These are phyloP conservation scores for Glebionis coronaria DNA, from an alignment of 129 eudicot genomes.

Conservation along the genomic window DNA sequence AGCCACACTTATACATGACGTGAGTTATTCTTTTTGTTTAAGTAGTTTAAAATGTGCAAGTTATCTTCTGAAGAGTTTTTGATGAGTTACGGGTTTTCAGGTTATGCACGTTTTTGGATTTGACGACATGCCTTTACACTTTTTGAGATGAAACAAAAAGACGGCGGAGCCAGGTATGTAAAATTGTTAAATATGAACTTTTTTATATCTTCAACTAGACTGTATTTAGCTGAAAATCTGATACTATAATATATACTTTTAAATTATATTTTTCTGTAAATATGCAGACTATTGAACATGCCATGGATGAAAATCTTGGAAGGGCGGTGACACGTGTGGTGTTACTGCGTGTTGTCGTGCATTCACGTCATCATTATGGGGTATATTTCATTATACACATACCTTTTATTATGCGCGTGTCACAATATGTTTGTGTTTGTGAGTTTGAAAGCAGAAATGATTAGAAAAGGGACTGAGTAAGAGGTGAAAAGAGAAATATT, in stretches of 20 bases:
- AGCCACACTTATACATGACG: too few species aligned
- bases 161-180: too few species aligned
- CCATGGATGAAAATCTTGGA: constrained; percentile 86
- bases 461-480: constrained; percentile 37
- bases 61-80: too few species aligned
- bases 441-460: constrained; percentile 40
- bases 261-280: not conserved
- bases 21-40: too few species aligned
- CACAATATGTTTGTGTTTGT: constrained; percentile 45
- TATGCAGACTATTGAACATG: constrained; percentile 66
- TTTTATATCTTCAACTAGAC: not conserved
- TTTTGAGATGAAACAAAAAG: too few species aligned
- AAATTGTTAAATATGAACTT: too few species aligned
- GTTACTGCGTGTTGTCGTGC: constrained; percentile 96
- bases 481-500: constrained; percentile 55
- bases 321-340: constrained; percentile 87
- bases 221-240: not conserved
- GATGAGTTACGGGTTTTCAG: too few species aligned
- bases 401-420: too few species aligned
- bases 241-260: not conserved
- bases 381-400: too few species aligned
- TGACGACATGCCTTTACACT: too few species aligned
- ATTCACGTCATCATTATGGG: constrained; percentile 94
- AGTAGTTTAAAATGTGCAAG: too few species aligned
- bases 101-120: too few species aligned